Evolutionary conservation across 768 basidiomycete genomes (phyloP).

Genomic region (Pleurotus eryngii): DNA sequence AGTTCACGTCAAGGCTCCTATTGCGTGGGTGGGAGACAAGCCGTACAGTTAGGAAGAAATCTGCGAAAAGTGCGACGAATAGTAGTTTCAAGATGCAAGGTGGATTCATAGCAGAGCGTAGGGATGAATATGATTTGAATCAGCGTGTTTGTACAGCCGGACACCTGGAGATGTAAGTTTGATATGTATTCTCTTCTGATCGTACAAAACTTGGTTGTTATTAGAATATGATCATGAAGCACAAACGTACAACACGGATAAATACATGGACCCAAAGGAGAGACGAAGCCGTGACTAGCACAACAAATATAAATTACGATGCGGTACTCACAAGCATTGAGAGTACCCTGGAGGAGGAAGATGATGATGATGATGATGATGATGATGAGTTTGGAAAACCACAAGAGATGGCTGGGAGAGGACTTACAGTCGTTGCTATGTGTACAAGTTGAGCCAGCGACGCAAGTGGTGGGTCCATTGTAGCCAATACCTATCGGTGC

Average conservation of each 20-base stretch:
- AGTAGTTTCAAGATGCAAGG: no score
- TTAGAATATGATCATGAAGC: background rate
- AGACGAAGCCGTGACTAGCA: background rate
- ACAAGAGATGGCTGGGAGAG: background rate
- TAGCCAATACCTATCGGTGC: background rate
- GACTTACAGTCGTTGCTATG: background rate
- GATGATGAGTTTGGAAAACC: background rate
- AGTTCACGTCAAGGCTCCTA: background rate
- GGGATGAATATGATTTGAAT: no score
- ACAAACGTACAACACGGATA: background rate
- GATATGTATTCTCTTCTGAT: no score
- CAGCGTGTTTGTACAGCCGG: no score
- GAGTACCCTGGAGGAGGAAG: background rate
- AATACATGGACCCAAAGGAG: background rate
- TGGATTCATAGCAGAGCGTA: no score
- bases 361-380: no score
- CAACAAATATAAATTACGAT: background rate
- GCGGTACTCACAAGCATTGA: background rate
- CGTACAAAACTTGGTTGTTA: no score
- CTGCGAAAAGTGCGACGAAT: no score
- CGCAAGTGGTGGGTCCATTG: background rate
- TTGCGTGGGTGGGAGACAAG: slow-evolving; percentile 2
- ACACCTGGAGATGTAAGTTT: no score
- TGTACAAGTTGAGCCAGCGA: background rate
- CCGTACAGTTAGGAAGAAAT: background rate